Percentiles rank a stretch among this genome's conserved stretches.
phyloP scores from a whole-genome alignment of 805 yeast genomes.

The Cyberlindnera galapagoensis region DNA sequence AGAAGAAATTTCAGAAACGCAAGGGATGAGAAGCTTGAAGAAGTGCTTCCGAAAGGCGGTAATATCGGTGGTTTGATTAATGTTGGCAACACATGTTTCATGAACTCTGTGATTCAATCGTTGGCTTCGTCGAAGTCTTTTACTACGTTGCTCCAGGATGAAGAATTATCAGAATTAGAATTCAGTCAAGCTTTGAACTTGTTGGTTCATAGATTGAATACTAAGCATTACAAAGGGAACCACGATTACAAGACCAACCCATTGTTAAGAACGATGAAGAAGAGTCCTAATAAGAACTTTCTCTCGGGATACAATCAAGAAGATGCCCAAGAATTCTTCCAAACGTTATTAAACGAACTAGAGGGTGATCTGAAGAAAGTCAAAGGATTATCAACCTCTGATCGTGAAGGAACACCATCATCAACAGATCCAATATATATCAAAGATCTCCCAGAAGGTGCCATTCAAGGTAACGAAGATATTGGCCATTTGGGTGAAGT shows the following conservation, averaged over 20 bases:
- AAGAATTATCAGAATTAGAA: constrained; percentile 15
- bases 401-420: constrained; percentile 1
- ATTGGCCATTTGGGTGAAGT: constrained; percentile 59
- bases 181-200: constrained; percentile 32
- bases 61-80: constrained; percentile 79
- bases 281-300: constrained; percentile 71
- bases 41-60: constrained; percentile 59
- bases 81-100: constrained; percentile 92
- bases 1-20: constrained; percentile 8
- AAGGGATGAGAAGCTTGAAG: constrained; percentile 14
- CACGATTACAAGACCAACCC: constrained; percentile 58
- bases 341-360: constrained; percentile 59
- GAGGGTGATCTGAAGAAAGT: constrained; percentile 49
- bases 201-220: constrained; percentile 50
- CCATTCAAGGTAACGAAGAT: constrained; percentile 33
- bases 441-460: constrained; percentile 28
- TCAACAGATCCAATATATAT: constrained; percentile 20
- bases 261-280: constrained; percentile 61
- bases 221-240: constrained; percentile 41
- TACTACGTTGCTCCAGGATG: constrained; percentile 45
- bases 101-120: constrained; percentile 85
- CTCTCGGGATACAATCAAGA: constrained; percentile 87
- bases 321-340: constrained; percentile 96
- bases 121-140: constrained; percentile 68
- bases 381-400: constrained; percentile 8